Base-by-base conservation (phyloP, 2,329 filamentous ascomycete genomes). In the Pseudopyricularia cyperi region DNA sequence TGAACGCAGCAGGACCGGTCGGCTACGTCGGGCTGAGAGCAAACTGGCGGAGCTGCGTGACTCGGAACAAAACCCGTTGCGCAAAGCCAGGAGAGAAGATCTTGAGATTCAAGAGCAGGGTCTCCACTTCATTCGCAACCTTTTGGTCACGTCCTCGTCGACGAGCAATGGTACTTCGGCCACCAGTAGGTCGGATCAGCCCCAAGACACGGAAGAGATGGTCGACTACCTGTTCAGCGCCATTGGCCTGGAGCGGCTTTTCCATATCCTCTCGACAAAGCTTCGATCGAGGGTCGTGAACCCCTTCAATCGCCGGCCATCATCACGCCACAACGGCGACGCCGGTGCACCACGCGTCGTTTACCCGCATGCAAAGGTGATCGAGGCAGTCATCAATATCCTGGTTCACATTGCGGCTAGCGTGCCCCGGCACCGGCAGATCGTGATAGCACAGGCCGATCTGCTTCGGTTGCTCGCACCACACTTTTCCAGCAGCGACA, bases 341-440 rank as follows among this genome's bases (percentile, higher is more conserved):
- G 26, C 7, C 34, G 15, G 19, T 6, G 24, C 26, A 55, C 65
- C 73, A 0, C 70, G 73, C 47, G 67, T 82, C 28, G 63, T 82
- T 9, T 73, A 79, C 54, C 75, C 79, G 8, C 77, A 79, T 56
- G 63, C 75, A 24, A 85, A 88, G 65, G 85, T 96, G 55, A 76
- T 96, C 50, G 77, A 80, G 59, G 78, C 87, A 3, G 85, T 91
- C 11, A 80, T 89, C 28, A 93, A 83, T 63, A 83, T 96, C 53
- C 74, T 97, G 48, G 84, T 93, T 14, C 89, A 97, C 68, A 81
- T 97, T 59, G 89, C 89, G 17, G 91, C 90, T 9, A 88, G 88
- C 57, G 73, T 83, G 12, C 82, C 89, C 3, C 77, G 79, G 30
- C 89, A 96, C 66, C 82, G 89, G 52, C 82, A 90, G 61, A 69